phyloP scores from a whole-genome alignment of 495 filamentous ascomycete genomes.

The Alectoria sarmentosa region DNA sequence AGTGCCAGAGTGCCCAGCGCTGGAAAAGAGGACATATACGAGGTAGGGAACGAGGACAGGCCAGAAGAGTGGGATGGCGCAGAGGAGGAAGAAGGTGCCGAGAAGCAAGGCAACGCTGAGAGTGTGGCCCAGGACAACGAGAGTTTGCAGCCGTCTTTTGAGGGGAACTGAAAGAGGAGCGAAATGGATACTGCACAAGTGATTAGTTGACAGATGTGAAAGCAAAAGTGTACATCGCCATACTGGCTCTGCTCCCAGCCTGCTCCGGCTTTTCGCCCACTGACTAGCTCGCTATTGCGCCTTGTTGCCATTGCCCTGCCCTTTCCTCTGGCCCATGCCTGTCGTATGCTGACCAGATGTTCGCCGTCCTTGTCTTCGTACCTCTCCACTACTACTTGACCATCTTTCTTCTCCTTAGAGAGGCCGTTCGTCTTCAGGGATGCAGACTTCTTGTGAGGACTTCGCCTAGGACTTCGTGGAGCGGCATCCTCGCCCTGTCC shows the following conservation, averaged over 20 bases:
- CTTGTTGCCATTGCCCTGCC: constrained; percentile 17
- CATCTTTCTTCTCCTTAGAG: constrained; percentile 9
- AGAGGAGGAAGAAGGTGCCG: constrained; percentile 83
- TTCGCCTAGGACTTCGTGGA: constrained; percentile 21
- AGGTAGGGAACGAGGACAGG: constrained; percentile 87
- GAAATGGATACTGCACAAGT: constrained; percentile 57
- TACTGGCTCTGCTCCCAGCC: constrained; percentile 31
- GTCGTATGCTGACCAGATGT: constrained; percentile 22
- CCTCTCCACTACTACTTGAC: constrained; percentile 21
- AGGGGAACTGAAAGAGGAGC: constrained; percentile 84
- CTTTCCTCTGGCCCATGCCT: constrained; percentile 7
- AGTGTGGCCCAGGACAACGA: constrained; percentile 79
- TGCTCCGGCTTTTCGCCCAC: constrained; percentile 29
- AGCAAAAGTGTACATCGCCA: not conserved
- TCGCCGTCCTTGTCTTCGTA: constrained; percentile 25
- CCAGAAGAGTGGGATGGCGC: constrained; percentile 86
- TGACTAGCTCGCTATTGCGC: constrained; percentile 28
- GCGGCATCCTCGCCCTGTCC: constrained; percentile 24
- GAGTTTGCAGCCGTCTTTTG: constrained; percentile 77
- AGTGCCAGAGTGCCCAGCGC: constrained; percentile 62
- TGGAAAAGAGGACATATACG: constrained; percentile 73
- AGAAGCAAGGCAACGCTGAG: constrained; percentile 69
- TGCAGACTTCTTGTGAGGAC: constrained; percentile 19
- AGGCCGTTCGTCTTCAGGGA: constrained; percentile 17
- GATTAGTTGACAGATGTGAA: not conserved